Evolutionary conservation across 768 basidiomycete species (phyloP), one percentile per base, ranked within the genome.

Genomic region (Pulveroboletus frians): DNA sequence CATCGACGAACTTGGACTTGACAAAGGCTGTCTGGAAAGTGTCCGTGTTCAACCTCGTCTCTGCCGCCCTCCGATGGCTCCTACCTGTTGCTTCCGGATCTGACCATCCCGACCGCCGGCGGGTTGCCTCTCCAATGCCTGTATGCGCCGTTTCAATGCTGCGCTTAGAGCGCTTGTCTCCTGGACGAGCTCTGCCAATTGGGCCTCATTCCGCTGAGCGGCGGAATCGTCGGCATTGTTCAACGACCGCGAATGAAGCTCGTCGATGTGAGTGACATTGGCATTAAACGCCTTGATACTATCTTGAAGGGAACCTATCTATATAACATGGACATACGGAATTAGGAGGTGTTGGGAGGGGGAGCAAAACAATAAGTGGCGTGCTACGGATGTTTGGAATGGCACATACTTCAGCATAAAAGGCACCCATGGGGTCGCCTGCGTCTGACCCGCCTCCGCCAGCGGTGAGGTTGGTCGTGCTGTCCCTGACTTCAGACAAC

Each of bases 221-320:
- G 78, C 76, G 27, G 68, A 72, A 53, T 89, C 87, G 61, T 90
- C 88, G 66, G 81, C 83, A 65, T 81, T 83, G 64, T 85, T 85
- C 46, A 92, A 69, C 17, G 84, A 82, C 50, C 83, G 81, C 32
- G 82, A 82, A 59, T 92, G 89, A 21, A 85, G 70, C 44, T 88
- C 85, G 18, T 80, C 71, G 59, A 92, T 85, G 26, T 76, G 77
- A 18, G 75, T 55, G 20, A 92, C 75, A 67, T 88, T 88, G 53
- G 77, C 72, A 51, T 83, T 87, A 69, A 87, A 88, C 9, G 75
- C 73, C 20, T 76, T 72, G 32, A 91, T 70, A 46, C 70, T 73
- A 50, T 90, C 86, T 77, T 89, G 86, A 40, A 92, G 70, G 37
- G 79, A 80, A 20, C 84, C 75, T 56, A 92, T 85, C 90, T 92